Percentiles rank a stretch among this genome's conserved stretches.
These are phyloP conservation scores for Psilocybe azurescens DNA, from an alignment of 768 basidiomycete genomes.

Conservation along the genomic window DNA sequence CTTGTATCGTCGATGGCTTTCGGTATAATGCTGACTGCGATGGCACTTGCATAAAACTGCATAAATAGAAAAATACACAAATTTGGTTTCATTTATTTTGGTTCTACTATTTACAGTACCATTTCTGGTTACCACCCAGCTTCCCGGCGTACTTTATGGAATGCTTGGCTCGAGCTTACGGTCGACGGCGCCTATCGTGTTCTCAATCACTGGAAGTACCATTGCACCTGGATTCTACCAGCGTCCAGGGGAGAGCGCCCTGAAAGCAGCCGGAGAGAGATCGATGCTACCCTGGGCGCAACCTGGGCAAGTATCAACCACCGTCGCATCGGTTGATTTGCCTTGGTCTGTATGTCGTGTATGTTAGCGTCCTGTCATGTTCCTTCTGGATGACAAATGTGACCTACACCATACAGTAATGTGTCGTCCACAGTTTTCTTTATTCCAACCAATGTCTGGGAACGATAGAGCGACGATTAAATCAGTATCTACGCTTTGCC, in stretches of 20 bases:
- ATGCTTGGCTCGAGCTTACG: no score
- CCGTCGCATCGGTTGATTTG: conserved; percentile 24
- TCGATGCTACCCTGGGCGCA: conserved; percentile 31
- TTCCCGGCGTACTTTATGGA: no score
- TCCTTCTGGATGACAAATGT: no score
- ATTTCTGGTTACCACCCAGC: no score
- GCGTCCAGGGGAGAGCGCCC: not conserved
- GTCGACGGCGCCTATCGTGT: no score
- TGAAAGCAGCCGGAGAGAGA: conserved; percentile 32
- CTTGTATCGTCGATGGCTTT: conserved; percentile 83
- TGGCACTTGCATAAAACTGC: not conserved
- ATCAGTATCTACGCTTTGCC: conserved; percentile 3
- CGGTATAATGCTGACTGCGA: conserved; percentile 51
- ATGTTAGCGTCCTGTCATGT: not conserved
- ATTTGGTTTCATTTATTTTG: no score
- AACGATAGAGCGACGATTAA: not conserved
- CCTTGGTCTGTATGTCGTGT: conserved; percentile 20
- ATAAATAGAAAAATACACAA: no score
- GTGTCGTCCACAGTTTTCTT: not conserved
- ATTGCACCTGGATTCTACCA: not conserved
- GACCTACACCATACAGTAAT: conserved; percentile 1
- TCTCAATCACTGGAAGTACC: not conserved
- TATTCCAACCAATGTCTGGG: not conserved
- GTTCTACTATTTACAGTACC: no score
- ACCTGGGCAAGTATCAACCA: conserved; percentile 32